Conservation (phyloP, 2,329 filamentous ascomycete genomes). For the Cercospora janseana region DNA sequence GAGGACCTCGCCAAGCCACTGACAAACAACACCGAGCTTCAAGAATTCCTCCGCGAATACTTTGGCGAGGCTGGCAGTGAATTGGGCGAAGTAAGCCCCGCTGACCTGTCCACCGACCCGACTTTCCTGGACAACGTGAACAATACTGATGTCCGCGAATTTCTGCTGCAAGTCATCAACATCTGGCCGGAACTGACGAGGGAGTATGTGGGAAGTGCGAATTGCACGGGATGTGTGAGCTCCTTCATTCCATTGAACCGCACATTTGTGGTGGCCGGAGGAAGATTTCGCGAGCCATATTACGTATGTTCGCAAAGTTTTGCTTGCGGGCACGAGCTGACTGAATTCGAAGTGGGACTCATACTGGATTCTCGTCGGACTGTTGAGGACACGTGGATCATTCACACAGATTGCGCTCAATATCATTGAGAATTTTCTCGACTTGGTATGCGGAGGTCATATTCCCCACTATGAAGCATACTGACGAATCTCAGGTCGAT, state of each 20-base stretch:
- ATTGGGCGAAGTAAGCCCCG: slow-evolving; percentile 54
- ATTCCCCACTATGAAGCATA: neutral
- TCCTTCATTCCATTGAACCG: slow-evolving; percentile 66
- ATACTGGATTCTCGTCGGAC: slow-evolving; percentile 55
- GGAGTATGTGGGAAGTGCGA: slow-evolving; percentile 53
- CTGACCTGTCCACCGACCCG: slow-evolving; percentile 56
- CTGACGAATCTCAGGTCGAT: slow-evolving; percentile 46
- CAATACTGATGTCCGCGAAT: slow-evolving; percentile 59
- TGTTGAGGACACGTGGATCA: slow-evolving; percentile 62
- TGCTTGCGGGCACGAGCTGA: neutral
- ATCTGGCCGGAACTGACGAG: slow-evolving; percentile 69
- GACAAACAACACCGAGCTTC: slow-evolving; percentile 61
- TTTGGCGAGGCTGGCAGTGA: slow-evolving; percentile 65
- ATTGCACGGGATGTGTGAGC: slow-evolving; percentile 60
- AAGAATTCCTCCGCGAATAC: slow-evolving; percentile 60
- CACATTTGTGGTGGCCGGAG: slow-evolving; percentile 68
- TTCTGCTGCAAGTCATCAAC: slow-evolving; percentile 62
- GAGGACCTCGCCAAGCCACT: slow-evolving; percentile 59
- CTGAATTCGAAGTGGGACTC: slow-evolving; percentile 4
- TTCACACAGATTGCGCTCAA: slow-evolving; percentile 64
- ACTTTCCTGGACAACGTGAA: slow-evolving; percentile 58
- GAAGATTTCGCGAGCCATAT: slow-evolving; percentile 69
- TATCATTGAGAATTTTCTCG: slow-evolving; percentile 68
- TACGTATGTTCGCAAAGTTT: slow-evolving; percentile 60
- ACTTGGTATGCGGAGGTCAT: slow-evolving; percentile 43